These are phyloP conservation scores for Salvia sclarea DNA, from an alignment of 305 asterid genomes.

Conservation along the genomic window DNA sequence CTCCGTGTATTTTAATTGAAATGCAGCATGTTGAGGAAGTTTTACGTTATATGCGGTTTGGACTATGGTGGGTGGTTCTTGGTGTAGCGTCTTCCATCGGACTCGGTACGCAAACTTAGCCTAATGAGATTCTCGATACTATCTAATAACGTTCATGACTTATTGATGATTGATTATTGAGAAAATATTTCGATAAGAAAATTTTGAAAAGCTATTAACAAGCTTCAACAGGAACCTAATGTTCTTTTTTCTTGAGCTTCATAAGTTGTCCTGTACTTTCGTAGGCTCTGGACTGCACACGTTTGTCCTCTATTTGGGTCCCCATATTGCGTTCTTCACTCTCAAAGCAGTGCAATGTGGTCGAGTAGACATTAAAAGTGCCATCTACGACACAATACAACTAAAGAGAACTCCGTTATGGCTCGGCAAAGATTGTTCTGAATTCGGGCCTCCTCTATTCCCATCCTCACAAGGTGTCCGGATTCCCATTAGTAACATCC, in stretches of 20 bases:
- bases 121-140: constrained; percentile 3
- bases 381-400: constrained; percentile 90
- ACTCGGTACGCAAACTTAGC: constrained; percentile 56
- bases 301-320: constrained; percentile 91
- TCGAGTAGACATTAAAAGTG: constrained; percentile 84
- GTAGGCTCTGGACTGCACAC: constrained; percentile 97
- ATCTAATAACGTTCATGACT: not conserved
- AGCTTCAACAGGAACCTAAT: too few species aligned
- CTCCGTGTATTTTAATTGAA: constrained; percentile 7
- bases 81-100: constrained; percentile 97
- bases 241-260: not conserved
- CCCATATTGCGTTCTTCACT: constrained; percentile 89
- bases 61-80: constrained; percentile 90
- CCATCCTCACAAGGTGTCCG: constrained; percentile 54
- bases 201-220: not conserved
- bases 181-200: not conserved
- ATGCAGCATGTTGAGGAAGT: constrained; percentile 80
- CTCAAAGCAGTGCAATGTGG: constrained; percentile 87
- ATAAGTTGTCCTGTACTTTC: constrained; percentile 17
- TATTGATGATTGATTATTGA: not conserved
- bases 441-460: constrained; percentile 72
- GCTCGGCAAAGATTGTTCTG: constrained; percentile 88
- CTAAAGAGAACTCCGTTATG: constrained; percentile 71
- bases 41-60: constrained; percentile 54
- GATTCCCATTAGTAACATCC: constrained; percentile 78